These are phyloP conservation scores for Asterochloris sp. DNA, from an alignment of 139 green algal genomes.

Conservation along the genomic window DNA sequence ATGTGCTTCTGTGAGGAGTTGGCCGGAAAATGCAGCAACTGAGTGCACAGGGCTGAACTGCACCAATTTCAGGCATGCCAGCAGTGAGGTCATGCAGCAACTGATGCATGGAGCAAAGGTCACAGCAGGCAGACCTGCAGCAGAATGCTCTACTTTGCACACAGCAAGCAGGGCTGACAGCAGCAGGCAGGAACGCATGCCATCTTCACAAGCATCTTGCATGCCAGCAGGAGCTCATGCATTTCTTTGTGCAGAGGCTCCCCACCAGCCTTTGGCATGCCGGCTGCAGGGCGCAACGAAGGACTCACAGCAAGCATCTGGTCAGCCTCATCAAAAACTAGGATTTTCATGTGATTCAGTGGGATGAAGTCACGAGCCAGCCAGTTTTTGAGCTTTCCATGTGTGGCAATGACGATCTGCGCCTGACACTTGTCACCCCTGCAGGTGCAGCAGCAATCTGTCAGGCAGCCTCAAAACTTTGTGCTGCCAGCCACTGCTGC, in stretches of 20 bases:
- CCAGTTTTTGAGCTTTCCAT: slow-evolving; percentile 92
- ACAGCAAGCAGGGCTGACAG: no score
- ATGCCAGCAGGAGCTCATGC: not conserved
- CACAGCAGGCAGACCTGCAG: no score
- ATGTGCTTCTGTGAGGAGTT: no score
- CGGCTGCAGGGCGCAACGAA: no score
- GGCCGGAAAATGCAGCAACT: no score
- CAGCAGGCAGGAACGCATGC: no score
- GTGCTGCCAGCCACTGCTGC: not conserved
- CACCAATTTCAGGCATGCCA: no score
- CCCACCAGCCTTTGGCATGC: no score
- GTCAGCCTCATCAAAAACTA: slow-evolving; percentile 99
- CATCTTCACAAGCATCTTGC: not conserved
- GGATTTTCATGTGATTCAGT: slow-evolving; percentile 66
- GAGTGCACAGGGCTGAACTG: no score
- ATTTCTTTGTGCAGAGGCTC: not conserved
- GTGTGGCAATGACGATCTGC: slow-evolving; percentile 94
- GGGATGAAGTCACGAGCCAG: slow-evolving; percentile 72
- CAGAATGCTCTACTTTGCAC: no score
- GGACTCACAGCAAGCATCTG: slow-evolving; percentile 88
- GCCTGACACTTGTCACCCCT: slow-evolving; percentile 26
- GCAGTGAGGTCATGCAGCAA: no score
- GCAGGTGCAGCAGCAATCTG: not conserved
- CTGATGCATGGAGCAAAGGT: no score
- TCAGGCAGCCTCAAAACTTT: not conserved